phyloP scores from a whole-genome alignment of 1,284 basidiomycete species.

The Melanopsichium pennsylvanicum region DNA sequence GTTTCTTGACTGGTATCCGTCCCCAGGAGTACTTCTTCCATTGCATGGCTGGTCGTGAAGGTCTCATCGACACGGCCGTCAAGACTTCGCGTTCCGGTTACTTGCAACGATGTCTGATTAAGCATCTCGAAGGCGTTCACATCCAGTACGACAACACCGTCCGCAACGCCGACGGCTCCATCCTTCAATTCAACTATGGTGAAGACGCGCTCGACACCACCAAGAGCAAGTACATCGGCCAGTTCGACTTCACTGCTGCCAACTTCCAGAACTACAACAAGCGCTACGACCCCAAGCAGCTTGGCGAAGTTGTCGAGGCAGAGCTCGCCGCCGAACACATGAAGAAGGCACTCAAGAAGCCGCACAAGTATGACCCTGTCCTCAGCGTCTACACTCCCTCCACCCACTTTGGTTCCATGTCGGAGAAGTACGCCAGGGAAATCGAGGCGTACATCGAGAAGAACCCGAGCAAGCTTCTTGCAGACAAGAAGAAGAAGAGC shows the following conservation, averaged over 20 bases:
- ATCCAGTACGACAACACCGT: conserved; percentile 99
- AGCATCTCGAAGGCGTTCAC: conserved; percentile 93
- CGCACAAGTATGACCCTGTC: conserved; percentile 79
- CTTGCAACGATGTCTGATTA: conserved; percentile 96
- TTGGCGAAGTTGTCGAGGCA: conserved; percentile 74
- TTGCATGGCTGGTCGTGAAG: conserved; percentile 99
- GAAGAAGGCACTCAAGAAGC: conserved; percentile 87
- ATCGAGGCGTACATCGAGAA: conserved; percentile 81
- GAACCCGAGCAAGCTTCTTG: conserved; percentile 80
- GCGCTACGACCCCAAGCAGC: conserved; percentile 72
- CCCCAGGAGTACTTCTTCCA: conserved; percentile 99
- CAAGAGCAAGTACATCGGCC: conserved; percentile 73
- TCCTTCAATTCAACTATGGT: conserved; percentile 97
- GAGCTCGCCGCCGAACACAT: conserved; percentile 78
- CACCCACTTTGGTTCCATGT: conserved; percentile 85
- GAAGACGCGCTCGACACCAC: conserved; percentile 97
- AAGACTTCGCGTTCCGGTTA: conserved; percentile 99
- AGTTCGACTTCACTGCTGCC: conserved; percentile 91
- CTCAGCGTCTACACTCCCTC: conserved; percentile 82
- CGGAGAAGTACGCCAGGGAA: conserved; percentile 86
- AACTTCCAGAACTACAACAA: conserved; percentile 84
- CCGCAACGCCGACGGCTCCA: conserved; percentile 87
- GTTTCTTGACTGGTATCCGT: conserved; percentile 97
- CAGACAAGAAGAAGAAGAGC: conserved; percentile 70
- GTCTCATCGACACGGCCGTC: conserved; percentile 98